These are phyloP conservation scores for Lentinula aciculospora DNA, from an alignment of 768 basidiomycete genomes.

Conservation along the genomic window DNA sequence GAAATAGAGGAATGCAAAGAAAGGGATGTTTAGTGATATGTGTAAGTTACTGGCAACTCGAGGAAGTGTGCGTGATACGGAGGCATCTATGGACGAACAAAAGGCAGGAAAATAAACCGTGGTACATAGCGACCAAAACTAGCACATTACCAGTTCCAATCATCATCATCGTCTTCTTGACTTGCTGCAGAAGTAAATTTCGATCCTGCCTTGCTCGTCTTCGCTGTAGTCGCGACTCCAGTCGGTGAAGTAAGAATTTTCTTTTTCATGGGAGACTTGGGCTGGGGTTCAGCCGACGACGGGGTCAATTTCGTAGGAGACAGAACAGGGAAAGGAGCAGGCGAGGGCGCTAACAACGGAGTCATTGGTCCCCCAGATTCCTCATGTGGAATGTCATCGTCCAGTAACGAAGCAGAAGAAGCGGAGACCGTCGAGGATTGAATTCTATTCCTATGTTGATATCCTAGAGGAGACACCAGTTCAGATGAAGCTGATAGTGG, in stretches of 20 bases:
- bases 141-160: constrained; percentile 8
- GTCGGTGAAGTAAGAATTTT: not conserved
- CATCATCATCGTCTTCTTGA: constrained; percentile 7
- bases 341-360: not conserved
- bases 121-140: not conserved
- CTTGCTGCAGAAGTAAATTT: not conserved
- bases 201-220: not conserved
- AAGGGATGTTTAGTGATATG: not conserved
- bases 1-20: no score
- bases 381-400: constrained; percentile 4
- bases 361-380: not conserved
- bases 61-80: not conserved
- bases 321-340: not conserved
- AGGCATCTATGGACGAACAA: not conserved
- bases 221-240: not conserved
- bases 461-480: constrained; percentile 17
- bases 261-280: constrained; percentile 6
- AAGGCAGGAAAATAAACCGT: not conserved
- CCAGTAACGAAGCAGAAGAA: constrained; percentile 12
- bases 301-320: not conserved
- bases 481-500: constrained; percentile 23
- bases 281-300: not conserved
- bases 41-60: not conserved
- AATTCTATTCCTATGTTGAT: not conserved
- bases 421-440: constrained; percentile 13